Conservation (phyloP, 2,329 filamentous ascomycete genomes). For the Pochonia chlamydosporia region DNA sequence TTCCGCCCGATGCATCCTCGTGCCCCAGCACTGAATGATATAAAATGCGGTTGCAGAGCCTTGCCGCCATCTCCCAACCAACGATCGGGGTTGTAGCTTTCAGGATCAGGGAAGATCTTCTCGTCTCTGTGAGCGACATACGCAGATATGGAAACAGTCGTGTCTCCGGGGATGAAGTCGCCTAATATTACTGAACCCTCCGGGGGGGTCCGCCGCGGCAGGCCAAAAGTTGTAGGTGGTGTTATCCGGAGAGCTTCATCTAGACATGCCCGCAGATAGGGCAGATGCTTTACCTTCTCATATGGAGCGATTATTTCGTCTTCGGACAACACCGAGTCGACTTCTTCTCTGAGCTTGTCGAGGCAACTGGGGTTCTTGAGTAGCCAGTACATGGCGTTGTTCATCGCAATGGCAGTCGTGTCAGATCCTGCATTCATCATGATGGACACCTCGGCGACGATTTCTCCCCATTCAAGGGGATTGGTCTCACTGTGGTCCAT, state of each 20-base stretch:
- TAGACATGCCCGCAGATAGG: slow-evolving; percentile 45
- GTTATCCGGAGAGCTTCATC: slow-evolving; percentile 38
- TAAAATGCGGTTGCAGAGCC: slow-evolving; percentile 29
- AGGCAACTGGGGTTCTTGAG: slow-evolving; percentile 37
- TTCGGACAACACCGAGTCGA: slow-evolving; percentile 36
- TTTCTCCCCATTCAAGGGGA: slow-evolving; percentile 50
- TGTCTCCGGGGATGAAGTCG: slow-evolving; percentile 29
- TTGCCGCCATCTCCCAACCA: slow-evolving; percentile 31
- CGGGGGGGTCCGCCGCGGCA: slow-evolving; percentile 19
- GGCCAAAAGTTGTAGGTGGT: slow-evolving; percentile 21
- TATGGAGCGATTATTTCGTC: slow-evolving; percentile 40
- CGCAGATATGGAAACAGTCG: slow-evolving; percentile 32
- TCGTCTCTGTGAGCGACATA: slow-evolving; percentile 32
- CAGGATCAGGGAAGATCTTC: slow-evolving; percentile 26
- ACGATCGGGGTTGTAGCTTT: slow-evolving; percentile 33
- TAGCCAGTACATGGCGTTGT: slow-evolving; percentile 47
- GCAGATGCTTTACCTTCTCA: slow-evolving; percentile 43
- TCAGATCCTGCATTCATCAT: slow-evolving; percentile 47
- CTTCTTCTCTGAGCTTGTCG: slow-evolving; percentile 34
- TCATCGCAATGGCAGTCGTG: slow-evolving; percentile 43
- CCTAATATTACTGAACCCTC: slow-evolving; percentile 24
- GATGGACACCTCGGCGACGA: slow-evolving; percentile 48
- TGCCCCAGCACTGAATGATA: slow-evolving; percentile 35
- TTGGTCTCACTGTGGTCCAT: slow-evolving; percentile 42
- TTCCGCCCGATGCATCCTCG: slow-evolving; percentile 36